Evolutionary conservation across 2,329 filamentous ascomycete genomes (phyloP).

Genomic region (Fusarium sambucinum): DNA sequence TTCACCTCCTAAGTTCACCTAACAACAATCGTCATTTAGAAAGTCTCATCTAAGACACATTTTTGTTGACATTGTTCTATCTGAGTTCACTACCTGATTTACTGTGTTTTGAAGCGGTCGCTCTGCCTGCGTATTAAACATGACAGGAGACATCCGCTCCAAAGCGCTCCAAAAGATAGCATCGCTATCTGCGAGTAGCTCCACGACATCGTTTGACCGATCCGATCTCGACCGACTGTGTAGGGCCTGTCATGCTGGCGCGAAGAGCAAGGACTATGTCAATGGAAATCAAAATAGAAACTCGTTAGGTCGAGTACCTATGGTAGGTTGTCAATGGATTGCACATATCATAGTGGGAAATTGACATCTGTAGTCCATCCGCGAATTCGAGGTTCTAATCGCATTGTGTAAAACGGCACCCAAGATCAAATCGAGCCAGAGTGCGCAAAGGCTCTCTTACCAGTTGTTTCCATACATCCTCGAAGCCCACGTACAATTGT

Average conservation of each 20-base stretch:
- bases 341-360: not conserved
- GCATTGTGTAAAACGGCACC: slow-evolving; percentile 92
- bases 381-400: slow-evolving; percentile 91
- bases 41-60: slow-evolving; percentile 25
- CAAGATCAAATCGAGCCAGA: slow-evolving; percentile 74
- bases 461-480: slow-evolving; percentile 88
- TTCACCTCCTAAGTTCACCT: slow-evolving; percentile 41
- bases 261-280: slow-evolving; percentile 57
- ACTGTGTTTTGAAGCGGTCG: slow-evolving; percentile 11
- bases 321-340: slow-evolving; percentile 61
- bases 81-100: slow-evolving; percentile 10
- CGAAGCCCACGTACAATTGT: slow-evolving; percentile 83
- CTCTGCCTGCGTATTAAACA: slow-evolving; percentile 45
- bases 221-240: slow-evolving; percentile 74
- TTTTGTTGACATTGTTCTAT: slow-evolving; percentile 36
- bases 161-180: slow-evolving; percentile 75
- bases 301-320: slow-evolving; percentile 67
- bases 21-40: slow-evolving; percentile 43
- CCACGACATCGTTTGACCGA: slow-evolving; percentile 67
- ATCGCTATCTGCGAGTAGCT: slow-evolving; percentile 68
- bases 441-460: slow-evolving; percentile 80
- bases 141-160: slow-evolving; percentile 69
- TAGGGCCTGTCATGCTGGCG: slow-evolving; percentile 65
- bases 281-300: slow-evolving; percentile 63
- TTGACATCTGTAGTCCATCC: slow-evolving; percentile 72